phyloP scores from a whole-genome alignment of 2,329 filamentous ascomycete genomes.

The Monosporascus sp. region DNA sequence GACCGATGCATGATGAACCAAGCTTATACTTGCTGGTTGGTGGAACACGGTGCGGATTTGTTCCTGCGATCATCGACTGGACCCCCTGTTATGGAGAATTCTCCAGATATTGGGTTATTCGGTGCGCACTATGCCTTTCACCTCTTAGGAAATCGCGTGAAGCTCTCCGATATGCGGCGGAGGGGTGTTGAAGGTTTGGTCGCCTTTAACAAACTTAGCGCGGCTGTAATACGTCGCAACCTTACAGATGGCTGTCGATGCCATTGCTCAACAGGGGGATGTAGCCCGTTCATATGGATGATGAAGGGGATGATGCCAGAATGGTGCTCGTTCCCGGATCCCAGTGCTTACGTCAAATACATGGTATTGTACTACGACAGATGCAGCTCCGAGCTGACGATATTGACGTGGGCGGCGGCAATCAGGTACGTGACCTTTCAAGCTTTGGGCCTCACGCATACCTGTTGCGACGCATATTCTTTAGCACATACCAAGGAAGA shows the following conservation, averaged over 20 bases:
- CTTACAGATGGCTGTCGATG: background rate
- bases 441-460: background rate
- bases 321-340: too few species aligned
- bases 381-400: background rate
- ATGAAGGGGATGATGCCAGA: background rate
- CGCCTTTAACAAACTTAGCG: background rate
- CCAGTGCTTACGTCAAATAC: too few species aligned
- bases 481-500: too few species aligned
- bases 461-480: background rate
- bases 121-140: slow-evolving; percentile 1
- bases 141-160: background rate
- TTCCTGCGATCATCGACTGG: background rate
- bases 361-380: background rate
- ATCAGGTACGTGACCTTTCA: slow-evolving; percentile 1
- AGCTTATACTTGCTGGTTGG: background rate
- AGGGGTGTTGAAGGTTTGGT: background rate
- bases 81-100: background rate
- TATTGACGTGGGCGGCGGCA: background rate
- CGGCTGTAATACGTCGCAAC: background rate
- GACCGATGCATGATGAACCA: background rate
- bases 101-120: background rate
- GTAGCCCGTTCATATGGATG: slow-evolving; percentile 1
- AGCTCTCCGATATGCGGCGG: background rate
- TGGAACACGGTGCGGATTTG: background rate
- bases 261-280: background rate